Conservation (phyloP, 2,329 filamentous ascomycete species). For the Pseudogymnoascus sp. region DNA sequence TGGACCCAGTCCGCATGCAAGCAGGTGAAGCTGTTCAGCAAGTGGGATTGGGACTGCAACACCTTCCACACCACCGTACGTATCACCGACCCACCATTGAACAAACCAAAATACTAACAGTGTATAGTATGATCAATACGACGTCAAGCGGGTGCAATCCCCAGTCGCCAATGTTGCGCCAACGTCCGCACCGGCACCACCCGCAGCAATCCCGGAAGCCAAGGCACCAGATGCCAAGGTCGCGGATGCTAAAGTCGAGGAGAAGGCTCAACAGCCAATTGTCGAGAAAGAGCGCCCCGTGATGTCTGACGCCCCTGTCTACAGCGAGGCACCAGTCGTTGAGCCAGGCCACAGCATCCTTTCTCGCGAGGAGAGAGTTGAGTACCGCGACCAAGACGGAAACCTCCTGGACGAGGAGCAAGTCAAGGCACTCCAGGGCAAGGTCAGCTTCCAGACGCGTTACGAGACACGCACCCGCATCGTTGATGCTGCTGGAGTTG, state of each 20-base stretch:
- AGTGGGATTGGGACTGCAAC: constrained; percentile 98
- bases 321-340: constrained; percentile 15
- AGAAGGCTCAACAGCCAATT: constrained; percentile 23
- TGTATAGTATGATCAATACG: not conserved
- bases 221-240: constrained; percentile 12
- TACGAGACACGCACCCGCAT: constrained; percentile 92
- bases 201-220: constrained; percentile 16
- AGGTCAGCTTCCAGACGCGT: constrained; percentile 89
- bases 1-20: constrained; percentile 90
- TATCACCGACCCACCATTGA: constrained; percentile 25
- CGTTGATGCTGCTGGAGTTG: constrained; percentile 71
- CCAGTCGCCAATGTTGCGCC: constrained; percentile 13
- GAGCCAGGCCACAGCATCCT: constrained; percentile 25
- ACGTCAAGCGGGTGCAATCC: not conserved
- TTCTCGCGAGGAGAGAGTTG: constrained; percentile 67
- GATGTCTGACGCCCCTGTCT: constrained; percentile 26
- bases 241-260: constrained; percentile 12
- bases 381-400: constrained; percentile 91
- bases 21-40: constrained; percentile 74
- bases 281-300: constrained; percentile 16
- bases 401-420: constrained; percentile 79
- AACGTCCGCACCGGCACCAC: constrained; percentile 22
- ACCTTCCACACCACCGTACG: constrained; percentile 82
- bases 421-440: constrained; percentile 76
- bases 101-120: not conserved